Evolutionary conservation across 139 green algal species (phyloP), one percentile per base, ranked within the genome.

Genomic region (Haematococcus sp.): DNA sequence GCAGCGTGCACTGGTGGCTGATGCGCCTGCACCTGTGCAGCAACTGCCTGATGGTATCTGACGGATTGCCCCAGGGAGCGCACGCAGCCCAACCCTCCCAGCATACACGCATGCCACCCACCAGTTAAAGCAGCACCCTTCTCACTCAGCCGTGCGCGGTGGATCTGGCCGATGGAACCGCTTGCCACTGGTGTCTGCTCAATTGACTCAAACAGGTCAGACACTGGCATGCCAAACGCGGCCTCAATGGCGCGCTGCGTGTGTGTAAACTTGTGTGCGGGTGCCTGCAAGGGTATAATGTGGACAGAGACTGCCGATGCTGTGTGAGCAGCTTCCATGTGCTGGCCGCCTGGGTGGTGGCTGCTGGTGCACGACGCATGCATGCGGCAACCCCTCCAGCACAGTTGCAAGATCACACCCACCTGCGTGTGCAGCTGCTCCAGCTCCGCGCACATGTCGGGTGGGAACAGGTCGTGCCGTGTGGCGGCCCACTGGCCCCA

Each of bases 401-500:
- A 61, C 54, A 61, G 22, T 32, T 23, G 28, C 59, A 16, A 25
- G 20, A 34, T 19, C 28, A 23, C 40, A 2, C 60, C 16, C 25
- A 79, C 76, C 70, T 85, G 63, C 5, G 77, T 80, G 66, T 97
- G 93, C 60, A 98, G 85, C 68, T 81, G 64, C 71, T 91, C 90
- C 64, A 99, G 89, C 75, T 95, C 90, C 0, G 54, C 35, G 68
- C 89, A 95, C 55, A 96, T 79, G 75, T 95, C 90, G 1, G 87
- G 87, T 0, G 96, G 93, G 79, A 99, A 98, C 28, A 99, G 69
- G 83, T 99, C 96, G 54, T 88, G 87, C 27, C 96, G 86, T 11
- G 95, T 98, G 28, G 95, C 91, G 0, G 95, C 93, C 96, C 96
- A 99, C 83, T 99, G 95, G 3, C 95, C 95, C 93, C 94, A 98